A percentile compares a stretch with the other conserved stretches of the same genome.
phyloP scores from a whole-genome alignment of 208 protist species.

The Leishmania tropica region DNA sequence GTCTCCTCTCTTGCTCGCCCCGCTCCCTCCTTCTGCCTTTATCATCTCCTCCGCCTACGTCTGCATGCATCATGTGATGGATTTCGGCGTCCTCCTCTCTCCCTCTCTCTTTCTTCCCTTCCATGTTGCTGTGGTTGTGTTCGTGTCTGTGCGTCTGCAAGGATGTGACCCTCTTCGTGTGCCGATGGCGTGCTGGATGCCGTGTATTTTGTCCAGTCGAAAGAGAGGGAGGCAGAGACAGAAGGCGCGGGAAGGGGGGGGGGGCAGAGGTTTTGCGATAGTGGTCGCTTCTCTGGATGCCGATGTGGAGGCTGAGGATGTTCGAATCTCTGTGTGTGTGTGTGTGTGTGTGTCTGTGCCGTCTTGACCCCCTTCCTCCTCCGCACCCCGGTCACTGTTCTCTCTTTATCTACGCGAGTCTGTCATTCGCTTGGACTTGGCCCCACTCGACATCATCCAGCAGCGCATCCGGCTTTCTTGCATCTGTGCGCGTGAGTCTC shows the following conservation, averaged over 20 bases:
- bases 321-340: not conserved
- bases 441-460: too few species aligned
- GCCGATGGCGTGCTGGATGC: too few species aligned
- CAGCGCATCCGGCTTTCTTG: too few species aligned
- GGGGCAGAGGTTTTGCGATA: too few species aligned
- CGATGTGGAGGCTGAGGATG: not conserved
- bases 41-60: not conserved
- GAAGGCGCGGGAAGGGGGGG: too few species aligned
- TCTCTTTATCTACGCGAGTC: too few species aligned
- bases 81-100: not conserved
- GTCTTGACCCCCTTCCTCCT: too few species aligned
- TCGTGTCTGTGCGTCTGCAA: constrained; percentile 9
- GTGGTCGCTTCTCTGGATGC: not conserved
- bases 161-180: not conserved
- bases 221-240: too few species aligned
- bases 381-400: too few species aligned
- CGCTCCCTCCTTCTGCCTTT: not conserved
- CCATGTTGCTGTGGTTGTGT: constrained; percentile 8
- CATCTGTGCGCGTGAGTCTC: too few species aligned
- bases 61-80: not conserved
- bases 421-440: too few species aligned
- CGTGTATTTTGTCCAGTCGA: too few species aligned
- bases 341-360: not conserved
- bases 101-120: not conserved
- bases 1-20: not conserved